Base-by-base conservation (phyloP, 2,329 filamentous ascomycete genomes). In the Penicillium sp. region DNA sequence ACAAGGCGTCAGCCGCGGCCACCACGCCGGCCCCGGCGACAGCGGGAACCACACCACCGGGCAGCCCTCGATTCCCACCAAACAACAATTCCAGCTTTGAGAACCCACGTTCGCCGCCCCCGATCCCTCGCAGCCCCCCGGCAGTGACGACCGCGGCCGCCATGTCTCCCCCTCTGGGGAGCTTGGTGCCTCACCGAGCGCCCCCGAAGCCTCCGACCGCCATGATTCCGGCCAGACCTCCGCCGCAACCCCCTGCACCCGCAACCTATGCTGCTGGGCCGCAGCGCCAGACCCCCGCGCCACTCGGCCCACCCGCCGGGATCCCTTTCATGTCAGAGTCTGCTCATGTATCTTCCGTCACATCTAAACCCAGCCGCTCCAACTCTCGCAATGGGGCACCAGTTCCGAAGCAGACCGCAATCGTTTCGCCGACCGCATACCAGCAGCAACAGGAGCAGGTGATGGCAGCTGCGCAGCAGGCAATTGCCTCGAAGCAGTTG, bases 41-140 rank as follows among this genome's bases (percentile, higher is more conserved):
- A 39, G 46, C 46, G 32, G 46, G 35, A 26, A 79, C 85, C 60
- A 91, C 88, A 63, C 88, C 90, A 56, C 87, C 89, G 46, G 81
- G 83, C 55, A 93, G 88, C 71, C 88, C 89, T 51, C 82, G 88
- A 66, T 95, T 95, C 74, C 90, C 90, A 46, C 82, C 88, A 67
- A 90, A 91, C 71, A 82, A 88, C 73, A 85, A 90, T 78, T 87
- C 88, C 66, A 97, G 89, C 75, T 98, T 97, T 71, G 93, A 97
- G 73, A 97, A 98, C 65, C 93, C 93, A 42, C 82, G 93, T 64
- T 88, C 91, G 13, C 88, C 93, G 35, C 93, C 93, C 54, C 93
- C 91, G 9, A 87, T 96, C 51, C 90, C 91, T 49, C 66, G 79
- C 32, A 67, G 65, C 25, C 57, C 61, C 50, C 57, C 66, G 38